These are phyloP conservation scores for Cladophialophora chaetospira DNA, from an alignment of 2,329 filamentous ascomycete species.

Conservation along the genomic window DNA sequence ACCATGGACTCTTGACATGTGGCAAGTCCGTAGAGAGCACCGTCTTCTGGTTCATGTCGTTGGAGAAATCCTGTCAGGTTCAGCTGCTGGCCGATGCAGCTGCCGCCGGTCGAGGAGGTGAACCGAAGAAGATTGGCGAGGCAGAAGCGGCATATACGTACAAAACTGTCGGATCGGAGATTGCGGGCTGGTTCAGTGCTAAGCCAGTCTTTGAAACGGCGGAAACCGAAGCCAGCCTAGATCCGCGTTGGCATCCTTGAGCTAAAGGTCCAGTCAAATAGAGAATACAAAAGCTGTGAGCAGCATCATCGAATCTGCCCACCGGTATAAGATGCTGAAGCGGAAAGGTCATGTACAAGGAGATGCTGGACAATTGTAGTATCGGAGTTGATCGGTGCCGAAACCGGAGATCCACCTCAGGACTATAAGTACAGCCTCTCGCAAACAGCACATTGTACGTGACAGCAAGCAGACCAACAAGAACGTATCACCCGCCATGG, in stretches of 20 bases:
- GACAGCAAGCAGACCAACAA: background rate
- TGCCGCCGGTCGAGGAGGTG: slow-evolving; percentile 52
- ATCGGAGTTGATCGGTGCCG: background rate
- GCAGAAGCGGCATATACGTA: slow-evolving; percentile 70
- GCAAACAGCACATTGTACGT: background rate
- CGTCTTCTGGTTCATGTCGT: slow-evolving; percentile 55
- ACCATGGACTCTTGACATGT: slow-evolving; percentile 44
- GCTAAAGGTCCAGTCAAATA: background rate
- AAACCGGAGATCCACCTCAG: background rate
- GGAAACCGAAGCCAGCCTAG: slow-evolving; percentile 58
- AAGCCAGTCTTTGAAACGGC: slow-evolving; percentile 71
- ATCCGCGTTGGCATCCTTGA: slow-evolving; percentile 34
- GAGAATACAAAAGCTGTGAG: background rate
- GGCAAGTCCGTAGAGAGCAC: slow-evolving; percentile 47
- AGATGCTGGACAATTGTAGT: background rate
- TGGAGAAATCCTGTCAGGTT: slow-evolving; percentile 57
- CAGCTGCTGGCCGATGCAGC: slow-evolving; percentile 57
- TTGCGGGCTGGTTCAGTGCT: slow-evolving; percentile 69
- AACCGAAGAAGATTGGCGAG: slow-evolving; percentile 66
- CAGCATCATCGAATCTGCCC: background rate
- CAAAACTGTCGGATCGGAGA: slow-evolving; percentile 63
- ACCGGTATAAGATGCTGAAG: background rate
- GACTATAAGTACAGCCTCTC: background rate
- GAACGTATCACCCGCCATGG: background rate
- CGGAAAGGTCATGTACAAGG: background rate